Evolutionary conservation across 768 basidiomycete genomes (phyloP), one percentile per base, ranked within the genome.

Genomic region (Lentinula detonsa): DNA sequence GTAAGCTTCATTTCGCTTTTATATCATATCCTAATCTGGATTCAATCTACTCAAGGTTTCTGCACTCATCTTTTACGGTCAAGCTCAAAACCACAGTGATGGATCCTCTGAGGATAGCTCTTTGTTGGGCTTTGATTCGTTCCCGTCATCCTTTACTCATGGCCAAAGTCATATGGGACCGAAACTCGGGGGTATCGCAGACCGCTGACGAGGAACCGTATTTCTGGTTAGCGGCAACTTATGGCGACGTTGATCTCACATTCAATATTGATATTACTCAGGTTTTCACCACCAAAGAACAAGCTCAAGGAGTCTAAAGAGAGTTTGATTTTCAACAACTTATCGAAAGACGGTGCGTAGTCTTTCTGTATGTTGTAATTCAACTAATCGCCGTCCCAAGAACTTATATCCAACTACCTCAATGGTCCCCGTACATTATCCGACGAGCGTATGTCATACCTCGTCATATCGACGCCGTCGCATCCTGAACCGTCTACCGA

Each of bases 381-480:
- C 39, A 40, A 31, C 11, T 13, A 55, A 57, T 42, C 53, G 11
- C 5, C 21, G 42, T 7, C 7, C 35, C 3, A 18, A 18, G 78
- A 77, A 57, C 72, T 86, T 4, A 81, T 88, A 62, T 75, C 80
- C 40, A 62, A 66, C 1, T 87, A 86, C 66, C 78, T 88, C 63
- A 88, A 88, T 65, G 87, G 86, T 0, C 73, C 80, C 0, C 81
- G 87, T 10, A 78, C 78, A 0, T 74, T 89, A 21, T 84, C 81
- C 0, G 74, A 81, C 63, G 65, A 77, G 1, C 71, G 78, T 11
- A 75, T 87, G 4, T 82, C 85, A 1, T 78, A 75, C 65, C 77
- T 87, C 60, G 65, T 84, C 59, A 66, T 71, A 42, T 69, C 65
- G 1, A 65, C 56, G 54, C 11, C 55, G 31, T 31, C 62, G 28